Evolutionary conservation across 2,329 filamentous ascomycete species (phyloP).

Genomic region (Fusarium sp.): DNA sequence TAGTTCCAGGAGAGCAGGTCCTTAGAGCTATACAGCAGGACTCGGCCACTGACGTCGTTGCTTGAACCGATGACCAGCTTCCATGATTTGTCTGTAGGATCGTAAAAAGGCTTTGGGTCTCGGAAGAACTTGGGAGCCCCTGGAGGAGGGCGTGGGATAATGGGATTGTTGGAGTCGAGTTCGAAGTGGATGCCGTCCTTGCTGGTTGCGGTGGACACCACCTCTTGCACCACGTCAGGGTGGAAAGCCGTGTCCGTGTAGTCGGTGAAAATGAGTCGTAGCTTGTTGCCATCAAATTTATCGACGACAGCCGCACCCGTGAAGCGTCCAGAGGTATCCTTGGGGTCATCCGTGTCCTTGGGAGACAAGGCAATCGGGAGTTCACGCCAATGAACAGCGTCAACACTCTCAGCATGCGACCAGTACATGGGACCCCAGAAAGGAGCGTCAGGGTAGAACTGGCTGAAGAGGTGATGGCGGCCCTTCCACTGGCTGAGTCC

Average conservation of each 20-base stretch:
- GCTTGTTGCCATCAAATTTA: slow-evolving; percentile 10
- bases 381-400: slow-evolving; percentile 42
- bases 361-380: slow-evolving; percentile 34
- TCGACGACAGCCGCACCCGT: slow-evolving; percentile 40
- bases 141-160: slow-evolving; percentile 28
- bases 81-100: slow-evolving; percentile 38
- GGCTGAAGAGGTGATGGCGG: slow-evolving; percentile 43
- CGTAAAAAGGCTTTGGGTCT: slow-evolving; percentile 40
- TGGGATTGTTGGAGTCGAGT: slow-evolving; percentile 28
- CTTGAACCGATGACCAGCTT: slow-evolving; percentile 39
- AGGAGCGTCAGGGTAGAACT: slow-evolving; percentile 38
- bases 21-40: slow-evolving; percentile 33
- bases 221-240: slow-evolving; percentile 37
- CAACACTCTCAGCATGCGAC: slow-evolving; percentile 38
- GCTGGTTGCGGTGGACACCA: slow-evolving; percentile 36
- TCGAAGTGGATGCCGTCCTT: slow-evolving; percentile 35
- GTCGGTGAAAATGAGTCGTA: slow-evolving; percentile 40
- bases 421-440: slow-evolving; percentile 43
- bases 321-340: slow-evolving; percentile 38
- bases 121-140: slow-evolving; percentile 34
- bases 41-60: slow-evolving; percentile 28
- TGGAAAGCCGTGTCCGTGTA: slow-evolving; percentile 36
- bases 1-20: slow-evolving; percentile 36
- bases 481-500: slow-evolving; percentile 39
- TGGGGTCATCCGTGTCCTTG: slow-evolving; percentile 15